Base-by-base conservation (phyloP, 148 eudicot species). In the Chenopodium suecicum region DNA sequence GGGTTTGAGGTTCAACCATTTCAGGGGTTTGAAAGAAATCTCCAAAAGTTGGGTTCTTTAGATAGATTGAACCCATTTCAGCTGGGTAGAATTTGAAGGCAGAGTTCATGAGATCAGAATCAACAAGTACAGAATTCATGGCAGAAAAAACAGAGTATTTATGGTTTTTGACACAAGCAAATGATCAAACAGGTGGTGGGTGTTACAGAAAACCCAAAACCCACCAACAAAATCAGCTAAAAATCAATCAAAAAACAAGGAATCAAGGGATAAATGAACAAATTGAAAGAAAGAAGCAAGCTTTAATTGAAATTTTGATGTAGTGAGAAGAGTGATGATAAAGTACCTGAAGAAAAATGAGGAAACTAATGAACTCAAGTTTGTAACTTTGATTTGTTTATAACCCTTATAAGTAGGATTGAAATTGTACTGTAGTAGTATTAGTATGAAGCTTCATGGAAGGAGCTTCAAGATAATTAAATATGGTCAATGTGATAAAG, bases 91-190 rank as follows among this genome's bases (percentile, higher is more conserved):
- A 85, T 81, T 66, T 85, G 84, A 81, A 85, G 41, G 78, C 8
- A 66, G 58, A 73, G 82, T 81, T 85, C 70, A 82, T 74, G 79
- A 74, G 78, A 12, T 85, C 87, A 54, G 83, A 83, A 82, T 85
- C 87, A 78, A 82, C 74, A 41, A 84, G 82, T 17, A 81, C 78
- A 52, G 83, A 84, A 66, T 84, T 74, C 86, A 84, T 84, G 11
- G 13, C 23, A 5, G 9, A 50, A 48, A 2, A 64, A 29, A 22
- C 22, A 50, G 54, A 50, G 54, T 50, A 31, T 69, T 17, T 69
- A 16, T 69, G 73, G 19, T 37, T 32, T 70, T 47, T 32, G 5
- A 2, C 73, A 70, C 9, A 47, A 73, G n/a, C 23, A 3, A n/a
- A 71, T 23, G 52, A 70, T 31, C 52, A 70, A 70, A 41, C 4